Percentiles rank a stretch among this genome's conserved stretches.
Conservation (phyloP, 2,329 filamentous ascomycete species). For the Colletotrichum sp. region DNA sequence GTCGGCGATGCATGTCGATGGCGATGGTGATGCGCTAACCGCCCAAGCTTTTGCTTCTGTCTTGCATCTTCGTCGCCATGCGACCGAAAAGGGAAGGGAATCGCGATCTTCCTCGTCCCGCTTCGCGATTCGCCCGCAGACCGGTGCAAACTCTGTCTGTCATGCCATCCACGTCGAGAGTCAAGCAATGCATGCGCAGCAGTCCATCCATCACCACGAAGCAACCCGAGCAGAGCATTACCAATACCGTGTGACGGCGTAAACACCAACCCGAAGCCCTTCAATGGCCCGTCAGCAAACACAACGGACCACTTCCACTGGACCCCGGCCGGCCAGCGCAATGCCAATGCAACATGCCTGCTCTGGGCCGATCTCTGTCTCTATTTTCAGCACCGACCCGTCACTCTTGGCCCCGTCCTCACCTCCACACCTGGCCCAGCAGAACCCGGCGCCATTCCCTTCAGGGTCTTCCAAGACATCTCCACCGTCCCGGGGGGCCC, state of each 20-base stretch:
- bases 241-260: neutral
- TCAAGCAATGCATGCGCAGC: neutral
- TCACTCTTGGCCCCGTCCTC: neutral
- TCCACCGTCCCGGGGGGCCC: neutral
- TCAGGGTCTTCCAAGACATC: slow-evolving; percentile 17
- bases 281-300: neutral
- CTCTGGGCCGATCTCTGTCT: slow-evolving; percentile 9
- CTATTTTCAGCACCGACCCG: slow-evolving; percentile 19
- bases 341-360: slow-evolving; percentile 12
- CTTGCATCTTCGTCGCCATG: neutral
- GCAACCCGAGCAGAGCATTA: neutral
- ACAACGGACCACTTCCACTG: neutral
- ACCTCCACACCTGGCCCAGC: slow-evolving; percentile 3
- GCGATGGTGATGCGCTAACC: neutral
- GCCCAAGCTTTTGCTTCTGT: neutral
- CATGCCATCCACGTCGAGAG: neutral
- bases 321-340: neutral
- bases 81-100: neutral
- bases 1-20: neutral
- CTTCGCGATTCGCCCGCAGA: neutral
- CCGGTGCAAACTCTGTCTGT: neutral
- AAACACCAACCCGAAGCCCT: neutral
- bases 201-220: neutral
- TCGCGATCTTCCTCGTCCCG: neutral
- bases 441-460: neutral